Base-by-base conservation (phyloP, 345 rosid species). In the Pseudoturritis turrita region DNA sequence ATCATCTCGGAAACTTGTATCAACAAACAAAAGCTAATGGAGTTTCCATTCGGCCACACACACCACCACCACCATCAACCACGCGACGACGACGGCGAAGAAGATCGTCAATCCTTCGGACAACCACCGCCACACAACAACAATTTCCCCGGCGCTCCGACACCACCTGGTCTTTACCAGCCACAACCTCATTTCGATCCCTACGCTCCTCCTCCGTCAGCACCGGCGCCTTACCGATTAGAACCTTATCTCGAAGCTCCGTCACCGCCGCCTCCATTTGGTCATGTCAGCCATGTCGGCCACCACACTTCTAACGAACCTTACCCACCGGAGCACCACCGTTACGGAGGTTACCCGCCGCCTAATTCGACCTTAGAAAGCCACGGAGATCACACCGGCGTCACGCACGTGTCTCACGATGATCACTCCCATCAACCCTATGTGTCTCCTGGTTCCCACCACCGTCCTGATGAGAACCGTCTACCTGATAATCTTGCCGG, bases 261-360 rank as follows among this genome's bases (percentile, higher is more conserved):
- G 2, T 68, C 78, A 11, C 86, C 81, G 2, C 77, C 80, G 18
- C 62, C 82, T 13, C 31, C 68, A 3, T 70, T 76, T 10, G 75
- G 62, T 47, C 86, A 84, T 7, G 91, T 75, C 77, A 79, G 72
- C 4, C 80, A 79, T 70, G 78, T 83, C 50, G 61, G 65, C 40
- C 82, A 78, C 65, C 82, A 76, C 62, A 15, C 62, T 1, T 57
- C 74, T 15, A 64, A 47, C 57, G 79, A 75, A 50, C 3, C 61
- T 0, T 22, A 64, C 55, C 83, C 56, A 25, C 77, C 76, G 33
- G 76, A 69, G 0, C 28, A 70, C 7, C 26, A 63, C 66, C 61
- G 55, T 55, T 68, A 62, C 74, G 63, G 80, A 26, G 52, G 64
- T 10, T 17, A 85, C 56, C 74, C 84, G 46, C 84, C 77, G 61